A percentile compares a stretch with the other conserved stretches of the same genome.
phyloP scores from a whole-genome alignment of 768 basidiomycete species.

The Trametes gibbosa region DNA sequence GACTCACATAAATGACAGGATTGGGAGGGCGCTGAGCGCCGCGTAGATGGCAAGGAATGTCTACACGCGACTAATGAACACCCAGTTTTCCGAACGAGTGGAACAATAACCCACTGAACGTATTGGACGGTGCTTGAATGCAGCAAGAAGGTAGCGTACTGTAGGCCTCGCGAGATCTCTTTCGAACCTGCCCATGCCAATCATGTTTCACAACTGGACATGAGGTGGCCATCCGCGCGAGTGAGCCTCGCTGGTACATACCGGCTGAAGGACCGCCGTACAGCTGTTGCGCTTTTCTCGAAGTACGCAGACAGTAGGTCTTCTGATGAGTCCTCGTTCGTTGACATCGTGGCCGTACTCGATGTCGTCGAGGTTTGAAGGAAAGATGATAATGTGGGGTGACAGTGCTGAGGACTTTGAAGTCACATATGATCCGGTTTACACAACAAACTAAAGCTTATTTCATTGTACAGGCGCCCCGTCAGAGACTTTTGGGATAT shows the following conservation, averaged over 20 bases:
- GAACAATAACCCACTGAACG: slow-evolving; percentile 12
- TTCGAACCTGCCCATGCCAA: slow-evolving; percentile 14
- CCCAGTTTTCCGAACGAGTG: neutral
- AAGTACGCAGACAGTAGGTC: slow-evolving; percentile 20
- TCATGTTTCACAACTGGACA: neutral
- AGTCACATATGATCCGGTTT: too few relatives aligned
- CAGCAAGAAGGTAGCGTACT: neutral
- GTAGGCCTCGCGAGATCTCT: slow-evolving; percentile 12
- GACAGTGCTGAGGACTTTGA: too few relatives aligned
- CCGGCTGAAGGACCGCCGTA: slow-evolving; percentile 16
- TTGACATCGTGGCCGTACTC: neutral
- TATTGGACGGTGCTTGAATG: slow-evolving; percentile 18
- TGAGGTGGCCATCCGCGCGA: neutral
- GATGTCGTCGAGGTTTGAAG: neutral
- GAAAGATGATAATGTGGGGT: too few relatives aligned
- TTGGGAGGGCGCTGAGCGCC: slow-evolving; percentile 20
- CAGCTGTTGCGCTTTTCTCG: slow-evolving; percentile 19
- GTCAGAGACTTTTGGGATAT: too few relatives aligned
- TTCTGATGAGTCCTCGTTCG: slow-evolving; percentile 4
- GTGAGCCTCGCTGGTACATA: neutral
- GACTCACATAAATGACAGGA: slow-evolving; percentile 24
- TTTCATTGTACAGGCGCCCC: too few relatives aligned
- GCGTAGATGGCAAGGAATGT: slow-evolving; percentile 18
- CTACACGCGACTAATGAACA: neutral
- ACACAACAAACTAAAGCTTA: too few relatives aligned